Evolutionary conservation across 2,329 filamentous ascomycete species (phyloP).

Genomic region (Penicillium olsonii): DNA sequence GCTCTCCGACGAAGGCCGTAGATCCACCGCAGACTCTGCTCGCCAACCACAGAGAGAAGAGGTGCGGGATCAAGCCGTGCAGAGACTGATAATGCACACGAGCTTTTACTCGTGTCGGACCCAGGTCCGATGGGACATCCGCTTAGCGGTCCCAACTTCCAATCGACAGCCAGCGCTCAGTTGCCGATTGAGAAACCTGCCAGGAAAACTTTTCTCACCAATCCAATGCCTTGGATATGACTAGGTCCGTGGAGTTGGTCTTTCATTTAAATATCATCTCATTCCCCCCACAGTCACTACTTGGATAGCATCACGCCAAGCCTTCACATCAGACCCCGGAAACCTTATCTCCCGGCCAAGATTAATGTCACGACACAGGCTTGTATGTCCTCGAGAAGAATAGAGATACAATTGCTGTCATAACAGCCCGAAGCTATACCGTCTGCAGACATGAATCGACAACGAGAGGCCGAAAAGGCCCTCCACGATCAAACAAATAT

Average conservation of each 20-base stretch:
- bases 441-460: conserved; percentile 30
- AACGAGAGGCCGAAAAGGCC: conserved; percentile 45
- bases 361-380: neutral
- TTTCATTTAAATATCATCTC: conserved; percentile 1
- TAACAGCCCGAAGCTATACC: neutral
- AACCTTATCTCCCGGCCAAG: neutral
- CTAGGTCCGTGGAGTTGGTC: neutral
- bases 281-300: neutral
- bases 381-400: neutral
- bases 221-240: conserved; percentile 10
- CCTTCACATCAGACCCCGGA: neutral
- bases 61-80: conserved; percentile 19
- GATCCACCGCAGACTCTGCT: conserved; percentile 13
- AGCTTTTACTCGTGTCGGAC: conserved; percentile 18
- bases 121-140: conserved; percentile 15
- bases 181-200: conserved; percentile 19
- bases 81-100: conserved; percentile 3
- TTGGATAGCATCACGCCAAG: conserved; percentile 5
- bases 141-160: conserved; percentile 17
- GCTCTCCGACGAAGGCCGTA: conserved; percentile 20
- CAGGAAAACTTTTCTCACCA: conserved; percentile 8
- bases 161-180: conserved; percentile 15
- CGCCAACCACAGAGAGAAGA: conserved; percentile 13
- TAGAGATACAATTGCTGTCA: neutral
- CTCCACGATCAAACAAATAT: conserved; percentile 61